These are phyloP conservation scores for Neurospora sp. DNA, from an alignment of 495 filamentous ascomycete genomes.

Conservation along the genomic window DNA sequence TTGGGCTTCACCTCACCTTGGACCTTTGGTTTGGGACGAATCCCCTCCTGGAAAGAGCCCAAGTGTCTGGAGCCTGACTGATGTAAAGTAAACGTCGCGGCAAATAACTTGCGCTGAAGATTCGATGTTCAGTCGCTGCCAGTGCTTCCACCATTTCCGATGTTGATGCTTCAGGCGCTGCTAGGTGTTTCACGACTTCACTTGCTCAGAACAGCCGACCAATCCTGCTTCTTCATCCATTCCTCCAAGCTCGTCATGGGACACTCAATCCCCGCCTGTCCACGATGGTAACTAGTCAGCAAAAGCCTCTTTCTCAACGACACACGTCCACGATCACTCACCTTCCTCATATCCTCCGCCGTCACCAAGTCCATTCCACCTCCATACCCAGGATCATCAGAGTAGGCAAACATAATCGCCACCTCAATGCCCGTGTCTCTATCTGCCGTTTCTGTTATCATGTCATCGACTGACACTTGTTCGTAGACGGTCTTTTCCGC, in stretches of 20 bases:
- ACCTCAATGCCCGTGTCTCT: constrained; percentile 25
- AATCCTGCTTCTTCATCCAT: constrained; percentile 18
- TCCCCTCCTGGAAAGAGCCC: no score
- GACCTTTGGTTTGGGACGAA: no score
- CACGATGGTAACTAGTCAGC: no score
- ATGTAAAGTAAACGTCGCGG: no score
- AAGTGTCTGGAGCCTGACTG: no score
- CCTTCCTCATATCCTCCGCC: constrained; percentile 31
- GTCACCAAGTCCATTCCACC: constrained; percentile 27
- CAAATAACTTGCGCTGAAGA: no score
- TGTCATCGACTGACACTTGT: constrained; percentile 26
- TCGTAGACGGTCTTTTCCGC: constrained; percentile 14
- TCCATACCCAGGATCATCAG: constrained; percentile 30
- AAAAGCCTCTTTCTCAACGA: no score
- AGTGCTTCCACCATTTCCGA: no score
- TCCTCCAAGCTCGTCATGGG: constrained; percentile 23
- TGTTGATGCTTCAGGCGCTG: no score
- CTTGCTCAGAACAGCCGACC: constrained; percentile 10
- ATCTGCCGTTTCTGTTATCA: constrained; percentile 23
- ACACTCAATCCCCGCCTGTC: constrained; percentile 24
- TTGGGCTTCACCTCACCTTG: not conserved
- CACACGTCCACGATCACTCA: constrained; percentile 5
- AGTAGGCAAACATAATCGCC: constrained; percentile 30
- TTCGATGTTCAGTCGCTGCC: no score
- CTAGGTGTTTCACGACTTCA: not conserved